Evolutionary conservation across 2,329 filamentous ascomycete genomes (phyloP).

Genomic region (Fusarium brachygibbosum): DNA sequence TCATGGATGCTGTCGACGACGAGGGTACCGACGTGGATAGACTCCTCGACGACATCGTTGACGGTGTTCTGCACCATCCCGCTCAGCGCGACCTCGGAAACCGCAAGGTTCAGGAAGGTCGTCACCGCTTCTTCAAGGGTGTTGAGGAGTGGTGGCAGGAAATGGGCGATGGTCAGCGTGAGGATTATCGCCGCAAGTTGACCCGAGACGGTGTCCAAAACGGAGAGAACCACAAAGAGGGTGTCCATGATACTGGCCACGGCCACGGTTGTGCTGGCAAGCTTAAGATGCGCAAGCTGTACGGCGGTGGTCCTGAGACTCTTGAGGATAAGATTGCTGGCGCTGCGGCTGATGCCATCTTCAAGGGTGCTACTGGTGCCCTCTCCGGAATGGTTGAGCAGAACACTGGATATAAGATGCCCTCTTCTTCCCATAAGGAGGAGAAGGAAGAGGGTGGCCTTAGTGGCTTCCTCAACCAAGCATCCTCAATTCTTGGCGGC

Average conservation of each 20-base stretch:
- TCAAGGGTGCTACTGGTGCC: constrained; percentile 69
- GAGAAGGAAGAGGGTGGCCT: constrained; percentile 73
- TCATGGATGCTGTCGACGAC: constrained; percentile 90
- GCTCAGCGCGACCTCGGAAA: constrained; percentile 78
- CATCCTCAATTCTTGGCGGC: constrained; percentile 74
- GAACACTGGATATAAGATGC: constrained; percentile 61
- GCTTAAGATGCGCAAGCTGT: constrained; percentile 80
- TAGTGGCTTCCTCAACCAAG: constrained; percentile 78
- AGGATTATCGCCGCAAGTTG: constrained; percentile 79
- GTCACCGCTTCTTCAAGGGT: constrained; percentile 81
- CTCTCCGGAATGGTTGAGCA: constrained; percentile 62
- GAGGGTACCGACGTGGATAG: constrained; percentile 76
- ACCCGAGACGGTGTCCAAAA: constrained; percentile 81
- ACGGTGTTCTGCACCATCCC: constrained; percentile 89
- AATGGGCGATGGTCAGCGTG: constrained; percentile 71
- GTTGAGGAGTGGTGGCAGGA: constrained; percentile 86
- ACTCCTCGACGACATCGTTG: constrained; percentile 81
- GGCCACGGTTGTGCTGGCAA: constrained; percentile 86
- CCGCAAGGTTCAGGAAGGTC: constrained; percentile 79
- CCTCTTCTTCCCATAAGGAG: constrained; percentile 52
- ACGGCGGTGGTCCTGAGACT: constrained; percentile 60
- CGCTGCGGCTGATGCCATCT: constrained; percentile 68
- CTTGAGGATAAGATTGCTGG: constrained; percentile 69
- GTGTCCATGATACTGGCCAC: constrained; percentile 85
- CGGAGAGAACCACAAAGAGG: constrained; percentile 88